Base-by-base conservation (phyloP, 2,329 filamentous ascomycete species). In the Exophiala lecanii-corni region DNA sequence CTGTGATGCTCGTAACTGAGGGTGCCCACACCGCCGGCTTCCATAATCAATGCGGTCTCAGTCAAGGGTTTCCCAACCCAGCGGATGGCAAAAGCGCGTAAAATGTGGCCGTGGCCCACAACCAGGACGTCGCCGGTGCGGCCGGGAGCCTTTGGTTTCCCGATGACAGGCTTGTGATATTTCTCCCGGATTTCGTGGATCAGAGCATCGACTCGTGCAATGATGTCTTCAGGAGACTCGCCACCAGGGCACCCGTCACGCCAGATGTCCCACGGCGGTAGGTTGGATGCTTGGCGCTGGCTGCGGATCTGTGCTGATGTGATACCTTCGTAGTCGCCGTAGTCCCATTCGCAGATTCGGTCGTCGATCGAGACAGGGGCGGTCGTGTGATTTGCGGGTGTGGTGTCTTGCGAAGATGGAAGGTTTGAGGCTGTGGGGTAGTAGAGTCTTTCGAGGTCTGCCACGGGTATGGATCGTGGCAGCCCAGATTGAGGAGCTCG, bases 31-130 rank as follows among this genome's bases (percentile, higher is more conserved):
- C 86, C 87, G n/a, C 87, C 87, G 4, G 87, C 85, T 62, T 96
- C 89, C n/a, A 96, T 69, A 49, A 95, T 72, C 61, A 96, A 80
- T 4, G 81, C 78, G 28, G 87, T 88, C 37, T 88, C 82, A 41
- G 79, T 76, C 45, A 96, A 70, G 9, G 78, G 72, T 68, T 84
- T 84, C 0, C 80, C 79, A 0, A 82, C 76, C 89, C 89, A 96
- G 21, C 89, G 75, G 72, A 91, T 86, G 5, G 89, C 89, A 62
- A 96, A 88, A 0, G 87, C 86, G 12, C 89, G 75, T 40, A 96
- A 69, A 43, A 95, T 91, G 67, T 95, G 89, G 0, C 89, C 89
- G 61, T 96, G 89, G 16, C 87, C 89, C 4, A 96, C 87, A 36
- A 95, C 73, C 17, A 91, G 64, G 13, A 91, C 79, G 62, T 91